phyloP scores from a whole-genome alignment of 345 rosid species.

The Dipteronia dyeriana region DNA sequence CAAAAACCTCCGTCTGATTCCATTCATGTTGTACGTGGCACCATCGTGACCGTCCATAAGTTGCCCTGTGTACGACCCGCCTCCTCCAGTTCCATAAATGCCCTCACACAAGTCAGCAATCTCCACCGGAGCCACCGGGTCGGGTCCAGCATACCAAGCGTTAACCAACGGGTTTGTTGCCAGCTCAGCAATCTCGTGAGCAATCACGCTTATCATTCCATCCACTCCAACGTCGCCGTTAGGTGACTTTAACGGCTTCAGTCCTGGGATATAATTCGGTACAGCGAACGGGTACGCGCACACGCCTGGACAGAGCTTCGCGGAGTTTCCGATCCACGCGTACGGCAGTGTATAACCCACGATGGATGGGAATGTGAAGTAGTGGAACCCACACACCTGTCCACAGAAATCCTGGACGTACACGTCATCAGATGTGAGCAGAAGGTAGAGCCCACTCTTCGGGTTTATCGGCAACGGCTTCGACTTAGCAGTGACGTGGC shows the following conservation, averaged over 20 bases:
- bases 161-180: constrained; percentile 91
- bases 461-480: constrained; percentile 78
- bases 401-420: constrained; percentile 96
- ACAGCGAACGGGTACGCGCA: constrained; percentile 96
- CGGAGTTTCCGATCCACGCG: constrained; percentile 98
- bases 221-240: constrained; percentile 89
- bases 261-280: constrained; percentile 60
- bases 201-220: constrained; percentile 96
- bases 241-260: constrained; percentile 72
- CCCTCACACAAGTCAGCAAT: constrained; percentile 98
- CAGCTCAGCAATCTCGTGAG: constrained; percentile 94
- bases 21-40: constrained; percentile 89
- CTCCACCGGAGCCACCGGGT: constrained; percentile 88
- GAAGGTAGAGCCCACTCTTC: constrained; percentile 70
- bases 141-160: constrained; percentile 96
- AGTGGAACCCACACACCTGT: constrained; percentile 94
- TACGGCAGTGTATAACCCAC: constrained; percentile 93
- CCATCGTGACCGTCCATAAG: constrained; percentile 59
- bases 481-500: constrained; percentile 66
- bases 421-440: constrained; percentile 86
- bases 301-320: constrained; percentile 80
- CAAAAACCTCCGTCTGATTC: constrained; percentile 79
- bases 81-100: constrained; percentile 94
- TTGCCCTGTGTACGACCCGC: constrained; percentile 96
- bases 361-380: constrained; percentile 92